These are phyloP conservation scores for Truncatella angustata DNA, from an alignment of 2,329 filamentous ascomycete species.

Conservation along the genomic window DNA sequence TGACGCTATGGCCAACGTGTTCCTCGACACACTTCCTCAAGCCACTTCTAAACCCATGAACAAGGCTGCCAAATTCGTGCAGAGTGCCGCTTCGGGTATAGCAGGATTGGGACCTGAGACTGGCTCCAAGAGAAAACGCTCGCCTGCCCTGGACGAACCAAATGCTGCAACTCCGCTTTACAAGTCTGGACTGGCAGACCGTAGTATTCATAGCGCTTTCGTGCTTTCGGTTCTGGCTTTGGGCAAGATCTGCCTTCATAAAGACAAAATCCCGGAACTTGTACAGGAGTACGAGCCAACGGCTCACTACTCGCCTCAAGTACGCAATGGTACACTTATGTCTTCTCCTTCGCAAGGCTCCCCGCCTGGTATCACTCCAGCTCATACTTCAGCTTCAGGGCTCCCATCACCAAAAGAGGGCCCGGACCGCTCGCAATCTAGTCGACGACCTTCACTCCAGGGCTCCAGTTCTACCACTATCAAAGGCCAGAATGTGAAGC, in stretches of 20 bases:
- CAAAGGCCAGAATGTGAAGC: constrained; percentile 31
- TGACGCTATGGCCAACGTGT: constrained; percentile 50
- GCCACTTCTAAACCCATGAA: constrained; percentile 21
- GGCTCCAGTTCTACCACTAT: constrained; percentile 26
- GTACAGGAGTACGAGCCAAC: constrained; percentile 46
- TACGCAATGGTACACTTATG: constrained; percentile 47
- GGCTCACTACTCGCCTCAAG: constrained; percentile 35
- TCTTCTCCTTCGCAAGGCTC: constrained; percentile 56
- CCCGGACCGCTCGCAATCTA: constrained; percentile 42
- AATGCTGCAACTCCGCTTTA: constrained; percentile 26
- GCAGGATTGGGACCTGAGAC: constrained; percentile 15
- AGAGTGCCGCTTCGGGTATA: constrained; percentile 10
- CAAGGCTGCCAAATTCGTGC: constrained; percentile 29
- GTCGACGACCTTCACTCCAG: constrained; percentile 53
- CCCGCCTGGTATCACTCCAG: constrained; percentile 46
- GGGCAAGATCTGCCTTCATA: constrained; percentile 72
- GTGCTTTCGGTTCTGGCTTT: constrained; percentile 81
- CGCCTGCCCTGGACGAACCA: constrained; percentile 35
- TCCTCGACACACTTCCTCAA: constrained; percentile 47
- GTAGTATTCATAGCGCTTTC: constrained; percentile 76
- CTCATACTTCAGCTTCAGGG: constrained; percentile 49
- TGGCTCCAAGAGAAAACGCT: constrained; percentile 55
- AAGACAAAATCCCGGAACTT: constrained; percentile 55
- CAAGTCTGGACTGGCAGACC: constrained; percentile 49
- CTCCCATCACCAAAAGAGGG: constrained; percentile 52